Conservation (phyloP, 495 filamentous ascomycete genomes). For the Tuber borchii region DNA sequence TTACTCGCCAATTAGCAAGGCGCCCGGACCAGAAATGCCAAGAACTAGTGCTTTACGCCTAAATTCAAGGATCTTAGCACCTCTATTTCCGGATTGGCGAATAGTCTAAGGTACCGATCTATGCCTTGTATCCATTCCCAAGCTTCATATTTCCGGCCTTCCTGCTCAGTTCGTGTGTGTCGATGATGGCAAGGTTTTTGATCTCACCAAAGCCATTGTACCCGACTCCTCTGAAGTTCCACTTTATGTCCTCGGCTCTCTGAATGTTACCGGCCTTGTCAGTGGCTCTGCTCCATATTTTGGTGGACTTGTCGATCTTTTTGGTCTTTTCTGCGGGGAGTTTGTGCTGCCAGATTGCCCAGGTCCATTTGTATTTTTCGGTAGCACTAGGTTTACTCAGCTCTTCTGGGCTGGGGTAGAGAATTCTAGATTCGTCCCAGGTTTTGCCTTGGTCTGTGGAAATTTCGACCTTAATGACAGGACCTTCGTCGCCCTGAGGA, state of each 20-base stretch:
- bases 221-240: conserved; percentile 57
- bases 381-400: conserved; percentile 9
- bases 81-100: neutral
- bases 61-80: neutral
- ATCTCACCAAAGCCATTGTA: conserved; percentile 58
- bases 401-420: conserved; percentile 25
- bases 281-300: conserved; percentile 50
- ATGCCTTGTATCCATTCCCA: conserved; percentile 4
- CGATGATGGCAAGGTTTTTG: conserved; percentile 44
- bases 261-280: conserved; percentile 52
- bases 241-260: conserved; percentile 44
- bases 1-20: neutral
- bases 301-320: conserved; percentile 42
- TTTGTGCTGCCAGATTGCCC: conserved; percentile 38
- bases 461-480: conserved; percentile 52
- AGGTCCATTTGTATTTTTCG: conserved; percentile 38
- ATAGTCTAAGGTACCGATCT: neutral
- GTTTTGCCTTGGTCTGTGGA: conserved; percentile 48
- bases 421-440: conserved; percentile 50
- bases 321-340: conserved; percentile 34
- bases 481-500: conserved; percentile 51
- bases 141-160: conserved; percentile 7
- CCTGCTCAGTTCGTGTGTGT: conserved; percentile 20
- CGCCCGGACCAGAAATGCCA: neutral
- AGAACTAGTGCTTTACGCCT: neutral